Conservation (phyloP, 345 rosid species). For the Euphorbia tirucalli region DNA sequence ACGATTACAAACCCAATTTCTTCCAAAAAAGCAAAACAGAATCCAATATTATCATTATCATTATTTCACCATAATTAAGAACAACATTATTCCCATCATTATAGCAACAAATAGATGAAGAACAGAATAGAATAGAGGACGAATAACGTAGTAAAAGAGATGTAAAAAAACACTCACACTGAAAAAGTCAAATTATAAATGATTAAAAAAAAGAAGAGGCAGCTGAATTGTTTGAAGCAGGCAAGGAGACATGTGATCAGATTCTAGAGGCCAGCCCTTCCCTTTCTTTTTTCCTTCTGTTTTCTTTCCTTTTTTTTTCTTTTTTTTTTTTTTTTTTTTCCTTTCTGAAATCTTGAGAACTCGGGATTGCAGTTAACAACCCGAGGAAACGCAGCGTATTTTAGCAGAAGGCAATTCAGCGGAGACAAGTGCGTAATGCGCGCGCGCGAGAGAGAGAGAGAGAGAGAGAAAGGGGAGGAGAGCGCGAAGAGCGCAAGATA, state of each 20-base stretch:
- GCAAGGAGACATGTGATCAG: neutral
- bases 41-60: neutral
- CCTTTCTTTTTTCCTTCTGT: no score
- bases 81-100: neutral
- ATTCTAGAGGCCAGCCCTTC: neutral
- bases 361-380: neutral
- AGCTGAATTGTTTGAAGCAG: neutral
- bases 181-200: neutral
- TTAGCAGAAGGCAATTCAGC: neutral
- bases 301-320: no score
- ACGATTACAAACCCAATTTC: neutral
- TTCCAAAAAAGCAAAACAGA: no score
- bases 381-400: neutral
- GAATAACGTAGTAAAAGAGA: neutral
- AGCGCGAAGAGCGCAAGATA: neutral
- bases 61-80: neutral
- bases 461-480: neutral
- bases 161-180: neutral
- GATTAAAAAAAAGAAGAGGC: neutral
- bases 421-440: slow-evolving; percentile 8
- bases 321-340: neutral
- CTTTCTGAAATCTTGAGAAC: neutral
- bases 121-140: neutral
- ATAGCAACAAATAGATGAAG: no score
- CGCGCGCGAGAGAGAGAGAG: neutral